Conservation (phyloP, 1,139 yeast genomes). For the Sugiyamaella xylanicola region DNA sequence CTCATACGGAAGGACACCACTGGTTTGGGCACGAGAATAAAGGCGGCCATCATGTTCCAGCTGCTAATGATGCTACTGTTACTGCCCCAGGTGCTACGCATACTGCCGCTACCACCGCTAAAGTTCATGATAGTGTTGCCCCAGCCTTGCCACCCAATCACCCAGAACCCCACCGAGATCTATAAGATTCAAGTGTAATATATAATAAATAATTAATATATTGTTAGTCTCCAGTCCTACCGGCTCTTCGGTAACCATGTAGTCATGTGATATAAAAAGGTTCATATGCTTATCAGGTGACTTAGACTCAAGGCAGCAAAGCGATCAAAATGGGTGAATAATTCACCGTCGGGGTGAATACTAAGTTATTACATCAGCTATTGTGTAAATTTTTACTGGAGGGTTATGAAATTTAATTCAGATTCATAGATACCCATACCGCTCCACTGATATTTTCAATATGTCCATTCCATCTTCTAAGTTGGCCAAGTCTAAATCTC, state of each 20-base stretch:
- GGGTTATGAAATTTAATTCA: background rate
- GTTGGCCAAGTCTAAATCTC: background rate
- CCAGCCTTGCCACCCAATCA: slow-evolving; percentile 10
- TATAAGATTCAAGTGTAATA: too few relatives aligned
- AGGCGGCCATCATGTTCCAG: background rate
- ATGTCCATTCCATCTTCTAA: background rate
- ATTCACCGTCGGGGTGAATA: too few relatives aligned
- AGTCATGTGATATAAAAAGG: background rate
- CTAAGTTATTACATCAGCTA: too few relatives aligned
- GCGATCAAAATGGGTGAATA: background rate
- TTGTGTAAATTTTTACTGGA: too few relatives aligned
- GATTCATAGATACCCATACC: background rate
- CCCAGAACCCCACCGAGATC: too few relatives aligned
- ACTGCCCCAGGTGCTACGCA: slow-evolving; percentile 4
- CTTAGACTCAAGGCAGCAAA: background rate
- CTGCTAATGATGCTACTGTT: background rate
- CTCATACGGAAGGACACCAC: slow-evolving; percentile 2
- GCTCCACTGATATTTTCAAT: background rate
- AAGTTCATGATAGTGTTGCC: background rate
- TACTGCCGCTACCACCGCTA: background rate
- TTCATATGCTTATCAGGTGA: background rate
- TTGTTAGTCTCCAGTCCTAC: too few relatives aligned
- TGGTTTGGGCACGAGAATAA: slow-evolving; percentile 6
- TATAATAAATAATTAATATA: too few relatives aligned
- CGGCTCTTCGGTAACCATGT: too few relatives aligned